Conservation (phyloP, 768 basidiomycete genomes). For the Termitomyces sp. region DNA sequence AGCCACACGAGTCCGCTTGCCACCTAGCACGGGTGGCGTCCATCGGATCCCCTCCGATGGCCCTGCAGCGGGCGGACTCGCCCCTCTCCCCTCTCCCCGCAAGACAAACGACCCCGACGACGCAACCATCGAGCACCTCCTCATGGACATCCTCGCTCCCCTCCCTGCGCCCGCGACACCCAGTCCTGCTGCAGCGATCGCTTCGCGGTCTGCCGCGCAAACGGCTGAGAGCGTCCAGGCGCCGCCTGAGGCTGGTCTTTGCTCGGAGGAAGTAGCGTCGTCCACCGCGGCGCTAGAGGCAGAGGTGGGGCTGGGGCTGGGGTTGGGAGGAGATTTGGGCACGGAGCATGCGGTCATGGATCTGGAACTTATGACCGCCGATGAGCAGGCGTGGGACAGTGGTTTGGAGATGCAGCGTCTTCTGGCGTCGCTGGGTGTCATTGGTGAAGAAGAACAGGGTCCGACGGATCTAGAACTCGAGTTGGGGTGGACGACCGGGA, state of each 20-base stretch:
- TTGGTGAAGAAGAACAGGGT: background rate
- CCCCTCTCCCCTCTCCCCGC: conserved; percentile 18
- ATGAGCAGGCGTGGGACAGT: conserved; percentile 10
- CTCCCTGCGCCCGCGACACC: conserved; percentile 25
- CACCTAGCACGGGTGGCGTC: conserved; percentile 98
- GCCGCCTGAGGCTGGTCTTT: conserved; percentile 4
- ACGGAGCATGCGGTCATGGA: conserved; percentile 13
- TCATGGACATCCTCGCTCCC: conserved; percentile 66
- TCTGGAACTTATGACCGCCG: conserved; percentile 3
- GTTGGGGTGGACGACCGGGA: conserved; percentile 9
- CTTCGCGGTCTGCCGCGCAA: conserved; percentile 12
- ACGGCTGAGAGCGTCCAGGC: conserved; percentile 3
- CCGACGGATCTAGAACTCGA: conserved; percentile 11
- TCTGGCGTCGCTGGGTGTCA: conserved; percentile 13
- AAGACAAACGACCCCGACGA: conserved; percentile 38
- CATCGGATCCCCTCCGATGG: conserved; percentile 58
- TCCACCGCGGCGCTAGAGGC: background rate
- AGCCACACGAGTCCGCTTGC: conserved; percentile 71
- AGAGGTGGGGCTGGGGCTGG: background rate
- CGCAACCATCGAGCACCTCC: conserved; percentile 60
- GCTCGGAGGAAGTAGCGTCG: conserved; percentile 5
- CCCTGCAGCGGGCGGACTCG: conserved; percentile 92
- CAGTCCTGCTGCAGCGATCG: conserved; percentile 17
- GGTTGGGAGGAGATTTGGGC: background rate
- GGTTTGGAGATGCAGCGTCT: conserved; percentile 17